A percentile compares a stretch with the other conserved stretches of the same genome.
Evolutionary conservation across 2,329 filamentous ascomycete species (phyloP).

Genomic region (Fusarium kyushuense): DNA sequence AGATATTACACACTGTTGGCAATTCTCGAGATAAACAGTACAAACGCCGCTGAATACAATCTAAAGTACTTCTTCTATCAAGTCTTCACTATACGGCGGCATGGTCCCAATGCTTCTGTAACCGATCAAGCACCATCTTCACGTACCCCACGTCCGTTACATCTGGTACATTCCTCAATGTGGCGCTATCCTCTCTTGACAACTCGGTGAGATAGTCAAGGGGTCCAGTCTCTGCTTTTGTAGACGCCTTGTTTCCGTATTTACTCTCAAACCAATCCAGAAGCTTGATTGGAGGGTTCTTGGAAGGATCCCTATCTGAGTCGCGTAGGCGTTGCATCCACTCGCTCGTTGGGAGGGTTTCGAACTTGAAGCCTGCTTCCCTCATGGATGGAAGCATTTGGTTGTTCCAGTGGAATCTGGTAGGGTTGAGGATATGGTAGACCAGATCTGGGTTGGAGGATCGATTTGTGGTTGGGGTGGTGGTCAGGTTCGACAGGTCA

Average conservation of each 20-base stretch:
- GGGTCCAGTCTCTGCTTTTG: constrained; percentile 16
- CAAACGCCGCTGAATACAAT: no score
- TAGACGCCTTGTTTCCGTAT: constrained; percentile 37
- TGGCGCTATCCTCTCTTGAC: constrained; percentile 36
- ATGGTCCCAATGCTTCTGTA: constrained; percentile 16
- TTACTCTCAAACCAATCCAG: constrained; percentile 62
- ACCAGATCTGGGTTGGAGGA: constrained; percentile 25
- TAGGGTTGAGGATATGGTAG: constrained; percentile 42
- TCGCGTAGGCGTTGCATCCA: constrained; percentile 59
- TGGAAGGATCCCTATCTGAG: constrained; percentile 58
- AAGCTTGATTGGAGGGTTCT: constrained; percentile 65
- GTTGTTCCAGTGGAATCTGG: constrained; percentile 60
- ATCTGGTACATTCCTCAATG: constrained; percentile 33
- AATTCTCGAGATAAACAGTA: no score
- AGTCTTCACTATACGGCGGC: accelerated
- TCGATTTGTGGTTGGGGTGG: background rate
- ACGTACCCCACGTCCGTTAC: constrained; percentile 34
- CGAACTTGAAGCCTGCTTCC: constrained; percentile 59
- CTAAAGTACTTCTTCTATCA: background rate
- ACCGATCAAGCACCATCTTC: constrained; percentile 26
- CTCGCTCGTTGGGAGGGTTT: constrained; percentile 56
- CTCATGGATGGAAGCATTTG: constrained; percentile 63
- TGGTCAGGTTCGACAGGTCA: constrained; percentile 24
- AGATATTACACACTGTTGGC: no score
- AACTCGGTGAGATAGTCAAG: constrained; percentile 34